Base-by-base conservation (phyloP, 306 rosid genomes). In the Vicia sativa region DNA sequence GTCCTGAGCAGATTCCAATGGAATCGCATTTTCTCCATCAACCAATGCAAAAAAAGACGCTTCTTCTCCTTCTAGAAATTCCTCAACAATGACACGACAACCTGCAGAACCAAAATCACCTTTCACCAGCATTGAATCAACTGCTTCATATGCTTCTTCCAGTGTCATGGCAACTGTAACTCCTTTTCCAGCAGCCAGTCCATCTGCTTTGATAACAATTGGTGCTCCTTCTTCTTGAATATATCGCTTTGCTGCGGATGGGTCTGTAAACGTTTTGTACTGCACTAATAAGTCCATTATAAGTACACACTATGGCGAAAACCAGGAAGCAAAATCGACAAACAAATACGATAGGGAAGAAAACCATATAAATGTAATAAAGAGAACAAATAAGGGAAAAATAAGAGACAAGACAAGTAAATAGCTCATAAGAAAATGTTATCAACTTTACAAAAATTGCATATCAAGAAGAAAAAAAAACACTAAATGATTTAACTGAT, bases 1-100 rank as follows among this genome's bases (percentile, higher is more conserved):
- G 78, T 95, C 99, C 80, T 95, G 99, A 42, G 99, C 99, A 67
- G 99, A 90, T 80, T 90, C 97, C 34, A 90, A 69, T n/a, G 99
- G 89, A 60, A 95, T 76, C 29, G 99, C 99, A 81, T 87, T 86
- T 80, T 88, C 89, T 62, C 99, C 99, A 84, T 95, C 96, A 74
- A 90, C 99, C 67, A 95, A 52, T 2, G 95, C 96, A 70, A 95
- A 95, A 77, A 90, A 95, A 1, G 99, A 95, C 1, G 74, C 97
- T 80, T 95, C 99, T 84, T 93, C 95, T 62, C 99, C 99, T 76
- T 95, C 99, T 39, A 95, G 83, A 82, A 65, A 90, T 69, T 95
- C 99, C 80, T 95, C 99, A 58, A 95, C 81, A 45, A 95, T 81
- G 50, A 87, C 85, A 61, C 86, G 81, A 65, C 86, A 78, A 74